These are phyloP conservation scores for Lactuca saligna DNA, from an alignment of 129 eudicot genomes.

Conservation along the genomic window DNA sequence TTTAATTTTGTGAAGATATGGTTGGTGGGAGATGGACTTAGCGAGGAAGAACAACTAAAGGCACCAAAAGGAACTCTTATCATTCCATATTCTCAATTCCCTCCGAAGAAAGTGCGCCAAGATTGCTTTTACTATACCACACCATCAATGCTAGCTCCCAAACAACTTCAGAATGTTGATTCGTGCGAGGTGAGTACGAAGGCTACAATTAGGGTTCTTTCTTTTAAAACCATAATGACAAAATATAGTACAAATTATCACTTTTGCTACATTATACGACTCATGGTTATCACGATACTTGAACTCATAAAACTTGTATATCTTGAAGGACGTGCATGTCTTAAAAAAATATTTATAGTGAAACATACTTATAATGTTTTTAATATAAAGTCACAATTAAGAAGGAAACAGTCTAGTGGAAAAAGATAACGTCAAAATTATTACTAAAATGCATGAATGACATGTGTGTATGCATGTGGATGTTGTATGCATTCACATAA, in stretches of 20 bases:
- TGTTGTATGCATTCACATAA: no score
- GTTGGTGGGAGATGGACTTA: constrained; percentile 77
- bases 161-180: constrained; percentile 62
- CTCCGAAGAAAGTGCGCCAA: constrained; percentile 64
- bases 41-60: constrained; percentile 57
- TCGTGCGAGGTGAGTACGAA: constrained; percentile 77
- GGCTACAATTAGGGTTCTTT: not conserved
- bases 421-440: no score
- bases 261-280: not conserved
- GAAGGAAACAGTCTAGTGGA: no score
- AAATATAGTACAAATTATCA: not conserved
- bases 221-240: not conserved
- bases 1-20: constrained; percentile 48
- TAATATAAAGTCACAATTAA: no score
- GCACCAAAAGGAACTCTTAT: constrained; percentile 73
- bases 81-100: constrained; percentile 78
- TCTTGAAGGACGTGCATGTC: no score
- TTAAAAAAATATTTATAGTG: not conserved
- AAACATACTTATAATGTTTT: no score
- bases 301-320: not conserved
- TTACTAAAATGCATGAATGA: no score
- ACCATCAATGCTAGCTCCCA: constrained; percentile 78
- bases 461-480: no score
- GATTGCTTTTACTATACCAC: constrained; percentile 76
- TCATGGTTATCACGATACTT: not conserved